Evolutionary conservation across 129 eudicot species (phyloP), one percentile per base, ranked within the genome.

Genomic region (Scalesia atractyloides): DNA sequence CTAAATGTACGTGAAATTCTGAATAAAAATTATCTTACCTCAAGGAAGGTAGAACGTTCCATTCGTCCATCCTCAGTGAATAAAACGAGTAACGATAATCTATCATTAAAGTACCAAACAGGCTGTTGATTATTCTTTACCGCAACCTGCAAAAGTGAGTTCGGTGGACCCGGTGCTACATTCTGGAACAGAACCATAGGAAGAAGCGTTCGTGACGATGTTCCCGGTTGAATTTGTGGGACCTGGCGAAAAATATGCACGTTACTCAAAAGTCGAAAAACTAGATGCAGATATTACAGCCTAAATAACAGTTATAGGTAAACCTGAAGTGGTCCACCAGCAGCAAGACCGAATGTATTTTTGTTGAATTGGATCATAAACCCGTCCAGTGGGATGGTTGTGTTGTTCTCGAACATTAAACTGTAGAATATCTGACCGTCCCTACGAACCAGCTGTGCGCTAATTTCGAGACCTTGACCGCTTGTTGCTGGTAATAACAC

Each of bases 351-450:
- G 78, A 94, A 88, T 15, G 97, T 87, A 75, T 94, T 94, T 79
- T 90, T 90, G 81, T 94, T 94, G 82, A 94, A 94, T 79, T 94
- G 99, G 56, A 94, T 94, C 99, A 90, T 88, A 69, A 94, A 90
- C 26, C 99, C 99, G 72, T 94, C 99, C 52, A 94, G 86, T 18
- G 89, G 85, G 26, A 73, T 30, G 50, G 82, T 84, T 44, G 97
- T 72, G 70, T 88, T 94, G 85, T 94, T 94, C 79, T 94, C 93
- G 59, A 94, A 86, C 72, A 80, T 72, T 83, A 94, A 72, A 83
- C 93, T 90, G 89, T 94, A 94, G 30, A 84, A 94, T 76, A 90
- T 73, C 68, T 94, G 96, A 11, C 99, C 96, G 66, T 94, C 99
- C 86, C 81, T 94, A 53, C 99, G 83, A 60, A 84, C 63, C 75